Base-by-base conservation (phyloP, 768 basidiomycete species). In the Strobilomyces dryophilus region DNA sequence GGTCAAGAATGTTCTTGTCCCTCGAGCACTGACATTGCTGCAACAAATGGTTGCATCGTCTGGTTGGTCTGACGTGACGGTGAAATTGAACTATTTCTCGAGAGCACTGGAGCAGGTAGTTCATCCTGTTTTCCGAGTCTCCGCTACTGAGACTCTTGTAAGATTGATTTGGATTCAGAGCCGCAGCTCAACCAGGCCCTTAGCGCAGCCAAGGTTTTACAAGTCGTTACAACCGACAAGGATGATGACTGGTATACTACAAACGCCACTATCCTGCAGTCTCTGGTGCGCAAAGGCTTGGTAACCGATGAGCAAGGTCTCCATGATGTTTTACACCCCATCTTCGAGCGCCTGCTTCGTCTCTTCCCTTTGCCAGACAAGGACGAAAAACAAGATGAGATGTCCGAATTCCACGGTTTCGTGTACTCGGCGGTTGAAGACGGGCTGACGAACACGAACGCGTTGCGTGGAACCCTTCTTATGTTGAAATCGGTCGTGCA, bases 21-120 rank as follows among this genome's bases (percentile, higher is more conserved):
- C 85, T 21, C 80, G 84, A 52, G 84, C 85, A 1, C 72, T 91
- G 31, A 65, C 75, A 0, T 68, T 90, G 26, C 76, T 99, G 47
- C 85, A 88, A 61, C 76, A 80, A 57, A 86, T 99, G 64, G 79
- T 95, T 18, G 84, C 88, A 2, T 84, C 89, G 1, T 79, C 79
- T 45, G 94, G 94, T 9, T 93, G 97, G 89, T 83, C 79, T 8
- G 93, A 95, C 52, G 92, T 98, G 6, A 89, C 88, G 8, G 85
- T 98, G 56, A 95, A 97, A 55, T 74, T 98, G 42, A 82, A 88
- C 49, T 98, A 87, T 71, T 98, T 99, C 73, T 81, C 86, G 45
- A 79, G 92, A 31, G 80, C 87, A 1, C 78, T 99, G 39, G 87
- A 90, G 61, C 85, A 84, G 75, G 93, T 90, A 61, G 4, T 20